phyloP scores from a whole-genome alignment of 306 rosid genomes.

The Purshia tridentata region DNA sequence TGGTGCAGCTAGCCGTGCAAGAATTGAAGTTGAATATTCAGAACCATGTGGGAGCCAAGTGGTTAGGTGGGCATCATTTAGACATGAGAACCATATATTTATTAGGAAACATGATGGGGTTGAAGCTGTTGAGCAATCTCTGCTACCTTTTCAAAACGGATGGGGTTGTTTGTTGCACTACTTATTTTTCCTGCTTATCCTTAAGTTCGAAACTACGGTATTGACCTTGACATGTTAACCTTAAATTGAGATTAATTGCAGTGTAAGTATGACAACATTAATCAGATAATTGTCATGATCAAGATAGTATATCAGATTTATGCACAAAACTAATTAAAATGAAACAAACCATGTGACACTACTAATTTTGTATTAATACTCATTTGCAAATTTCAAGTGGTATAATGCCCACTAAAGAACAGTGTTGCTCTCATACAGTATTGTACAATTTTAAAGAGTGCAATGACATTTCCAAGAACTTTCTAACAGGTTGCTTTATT shows the following conservation, averaged over 20 bases:
- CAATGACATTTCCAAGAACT: neutral
- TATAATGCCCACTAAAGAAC: too few species aligned
- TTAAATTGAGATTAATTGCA: constrained; percentile 3
- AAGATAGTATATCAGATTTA: too few species aligned
- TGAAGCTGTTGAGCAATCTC: constrained; percentile 20
- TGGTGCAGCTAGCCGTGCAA: constrained; percentile 17
- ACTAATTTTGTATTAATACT: too few species aligned
- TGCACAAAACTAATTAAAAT: too few species aligned
- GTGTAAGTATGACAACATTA: neutral
- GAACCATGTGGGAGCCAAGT: neutral
- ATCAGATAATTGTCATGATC: neutral
- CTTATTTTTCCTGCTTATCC: neutral
- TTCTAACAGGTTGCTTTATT: neutral
- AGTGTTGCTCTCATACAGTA: too few species aligned
- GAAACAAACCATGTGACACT: too few species aligned
- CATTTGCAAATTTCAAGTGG: too few species aligned
- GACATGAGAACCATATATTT: constrained; percentile 2
- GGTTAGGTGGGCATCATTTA: constrained; percentile 7
- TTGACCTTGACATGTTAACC: constrained; percentile 13
- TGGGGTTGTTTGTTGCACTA: neutral
- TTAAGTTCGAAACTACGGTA: neutral
- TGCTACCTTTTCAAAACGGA: neutral
- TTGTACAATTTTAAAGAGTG: too few species aligned
- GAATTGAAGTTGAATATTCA: constrained; percentile 20
- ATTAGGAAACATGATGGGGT: constrained; percentile 7